Evolutionary conservation across 73 alveolate genomes (phyloP).

Genomic region (Uronychia setigera): DNA sequence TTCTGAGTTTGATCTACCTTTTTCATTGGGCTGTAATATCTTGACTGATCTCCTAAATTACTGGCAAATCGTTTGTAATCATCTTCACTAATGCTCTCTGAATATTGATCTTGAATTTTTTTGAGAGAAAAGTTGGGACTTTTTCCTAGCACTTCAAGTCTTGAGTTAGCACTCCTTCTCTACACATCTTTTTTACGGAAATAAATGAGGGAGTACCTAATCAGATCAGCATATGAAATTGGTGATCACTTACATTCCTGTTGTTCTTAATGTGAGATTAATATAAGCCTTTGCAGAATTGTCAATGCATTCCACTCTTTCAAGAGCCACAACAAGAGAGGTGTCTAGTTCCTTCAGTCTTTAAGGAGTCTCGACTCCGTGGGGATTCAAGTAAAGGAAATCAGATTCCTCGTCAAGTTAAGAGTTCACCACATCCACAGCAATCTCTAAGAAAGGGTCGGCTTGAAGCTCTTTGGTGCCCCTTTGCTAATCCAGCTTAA

Average conservation of each 20-base stretch:
- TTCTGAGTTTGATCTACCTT: not conserved
- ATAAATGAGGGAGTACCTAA: not conserved
- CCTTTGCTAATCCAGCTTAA: too few relatives aligned
- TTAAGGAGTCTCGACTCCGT: not conserved
- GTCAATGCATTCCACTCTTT: not conserved
- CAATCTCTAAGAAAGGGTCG: too few relatives aligned
- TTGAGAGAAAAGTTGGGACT: not conserved
- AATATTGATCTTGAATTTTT: not conserved
- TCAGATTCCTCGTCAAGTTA: not conserved
- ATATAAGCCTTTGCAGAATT: not conserved
- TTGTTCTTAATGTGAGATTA: not conserved
- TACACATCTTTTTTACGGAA: not conserved
- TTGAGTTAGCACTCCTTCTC: not conserved
- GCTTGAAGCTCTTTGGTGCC: too few relatives aligned
- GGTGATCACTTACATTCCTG: not conserved
- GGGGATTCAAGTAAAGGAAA: not conserved
- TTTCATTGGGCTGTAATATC: not conserved
- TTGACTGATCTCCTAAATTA: not conserved
- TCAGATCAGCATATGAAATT: not conserved
- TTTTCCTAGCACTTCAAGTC: not conserved
- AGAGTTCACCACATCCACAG: not conserved
- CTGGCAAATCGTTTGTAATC: not conserved
- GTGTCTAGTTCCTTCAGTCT: not conserved
- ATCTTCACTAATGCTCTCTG: not conserved
- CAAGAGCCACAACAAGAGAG: not conserved